These are phyloP conservation scores for Aspergillus sp. DNA, from an alignment of 2,329 filamentous ascomycete genomes.

Conservation along the genomic window DNA sequence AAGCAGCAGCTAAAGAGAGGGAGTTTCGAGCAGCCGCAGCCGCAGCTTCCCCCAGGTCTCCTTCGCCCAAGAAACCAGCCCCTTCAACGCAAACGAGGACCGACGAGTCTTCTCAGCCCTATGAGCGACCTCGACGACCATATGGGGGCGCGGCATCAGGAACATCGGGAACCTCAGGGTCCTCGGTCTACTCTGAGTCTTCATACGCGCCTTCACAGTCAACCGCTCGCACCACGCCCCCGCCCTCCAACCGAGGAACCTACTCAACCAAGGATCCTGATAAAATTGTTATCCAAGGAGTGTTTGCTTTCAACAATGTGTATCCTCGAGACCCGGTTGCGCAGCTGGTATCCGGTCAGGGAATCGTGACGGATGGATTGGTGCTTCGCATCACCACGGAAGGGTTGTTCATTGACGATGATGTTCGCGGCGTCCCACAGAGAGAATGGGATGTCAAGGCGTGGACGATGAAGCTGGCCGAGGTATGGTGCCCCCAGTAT, in stretches of 20 bases:
- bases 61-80: slow-evolving; percentile 37
- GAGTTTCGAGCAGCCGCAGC: slow-evolving; percentile 11
- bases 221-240: slow-evolving; percentile 77
- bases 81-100: slow-evolving; percentile 55
- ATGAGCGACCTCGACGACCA: slow-evolving; percentile 62
- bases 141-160: slow-evolving; percentile 45
- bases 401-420: slow-evolving; percentile 95
- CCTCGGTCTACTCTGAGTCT: slow-evolving; percentile 73
- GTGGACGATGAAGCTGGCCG: slow-evolving; percentile 90
- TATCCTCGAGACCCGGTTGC: slow-evolving; percentile 87
- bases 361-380: slow-evolving; percentile 83
- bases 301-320: slow-evolving; percentile 87
- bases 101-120: slow-evolving; percentile 69
- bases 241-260: slow-evolving; percentile 69
- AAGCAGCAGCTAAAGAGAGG: slow-evolving; percentile 22
- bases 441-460: slow-evolving; percentile 98
- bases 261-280: slow-evolving; percentile 88
- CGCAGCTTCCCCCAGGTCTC: slow-evolving; percentile 25
- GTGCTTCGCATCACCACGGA: slow-evolving; percentile 90
- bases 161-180: slow-evolving; percentile 46
- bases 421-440: slow-evolving; percentile 84
- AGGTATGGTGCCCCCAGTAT: slow-evolving; percentile 74
- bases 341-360: slow-evolving; percentile 78
- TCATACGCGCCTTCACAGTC: slow-evolving; percentile 83
- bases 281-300: slow-evolving; percentile 92